A percentile compares a stretch with the other conserved stretches of the same genome.
Evolutionary conservation across 208 protist genomes (phyloP).

Genomic region (Lotmaria passim): DNA sequence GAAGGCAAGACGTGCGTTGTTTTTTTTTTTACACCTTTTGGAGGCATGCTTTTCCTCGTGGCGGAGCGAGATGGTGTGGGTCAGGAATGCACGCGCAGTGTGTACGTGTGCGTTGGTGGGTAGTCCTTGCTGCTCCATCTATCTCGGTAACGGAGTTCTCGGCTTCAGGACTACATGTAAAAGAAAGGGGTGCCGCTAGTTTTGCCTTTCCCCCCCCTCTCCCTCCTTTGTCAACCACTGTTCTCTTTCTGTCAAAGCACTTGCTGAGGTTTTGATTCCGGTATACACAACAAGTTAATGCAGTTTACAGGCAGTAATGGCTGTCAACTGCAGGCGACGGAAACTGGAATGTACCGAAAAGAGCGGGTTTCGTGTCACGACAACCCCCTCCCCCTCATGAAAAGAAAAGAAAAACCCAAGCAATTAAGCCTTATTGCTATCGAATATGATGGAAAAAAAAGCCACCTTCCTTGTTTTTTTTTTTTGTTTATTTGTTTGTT

Average conservation of each 20-base stretch:
- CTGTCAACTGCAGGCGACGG: background rate
- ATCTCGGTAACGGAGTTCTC: background rate
- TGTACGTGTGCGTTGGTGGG: background rate
- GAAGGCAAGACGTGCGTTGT: no score
- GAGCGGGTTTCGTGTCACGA: background rate
- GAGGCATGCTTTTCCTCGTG: background rate
- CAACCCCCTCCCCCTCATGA: no score
- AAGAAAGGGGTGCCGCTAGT: no score
- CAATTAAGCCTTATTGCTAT: no score
- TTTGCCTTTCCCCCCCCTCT: slow-evolving; percentile 3
- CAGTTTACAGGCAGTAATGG: slow-evolving; percentile 22
- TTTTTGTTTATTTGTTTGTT: no score
- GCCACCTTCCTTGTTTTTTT: no score
- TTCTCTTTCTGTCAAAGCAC: background rate
- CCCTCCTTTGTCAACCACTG: background rate
- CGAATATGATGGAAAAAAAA: no score
- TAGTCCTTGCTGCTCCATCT: background rate
- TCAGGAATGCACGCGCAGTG: no score
- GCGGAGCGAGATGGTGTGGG: no score
- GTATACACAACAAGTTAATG: background rate
- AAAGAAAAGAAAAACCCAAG: no score
- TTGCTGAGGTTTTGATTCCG: background rate
- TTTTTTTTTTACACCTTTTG: slow-evolving; percentile 3
- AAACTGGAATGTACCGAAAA: background rate
- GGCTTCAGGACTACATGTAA: no score